These are phyloP conservation scores for Didymella glomerata DNA, from an alignment of 2,329 filamentous ascomycete genomes.

Conservation along the genomic window DNA sequence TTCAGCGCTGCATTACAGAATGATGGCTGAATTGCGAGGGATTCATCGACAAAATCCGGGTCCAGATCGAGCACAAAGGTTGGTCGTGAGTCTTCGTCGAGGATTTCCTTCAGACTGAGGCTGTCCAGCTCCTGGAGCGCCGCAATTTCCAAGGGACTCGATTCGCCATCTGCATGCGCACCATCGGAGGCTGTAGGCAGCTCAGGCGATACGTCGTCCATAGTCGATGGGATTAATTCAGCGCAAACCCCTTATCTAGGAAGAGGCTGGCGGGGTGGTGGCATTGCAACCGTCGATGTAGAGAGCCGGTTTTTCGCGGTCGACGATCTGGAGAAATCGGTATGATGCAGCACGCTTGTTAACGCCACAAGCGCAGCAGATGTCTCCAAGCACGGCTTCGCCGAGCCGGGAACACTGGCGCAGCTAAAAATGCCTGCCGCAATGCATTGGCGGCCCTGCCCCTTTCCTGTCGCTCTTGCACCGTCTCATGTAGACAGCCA, in stretches of 20 bases:
- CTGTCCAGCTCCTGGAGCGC: conserved; percentile 35
- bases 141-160: conserved; percentile 23
- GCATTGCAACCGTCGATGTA: conserved; percentile 5
- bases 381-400: conserved; percentile 1
- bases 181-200: conserved; percentile 5
- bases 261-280: conserved; percentile 9
- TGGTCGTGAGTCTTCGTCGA: conserved; percentile 45
- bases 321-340: conserved; percentile 5
- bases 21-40: conserved; percentile 33
- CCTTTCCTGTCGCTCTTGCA: background rate
- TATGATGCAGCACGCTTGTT: conserved; percentile 18
- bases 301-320: conserved; percentile 7
- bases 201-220: conserved; percentile 9
- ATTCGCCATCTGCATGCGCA: conserved; percentile 2
- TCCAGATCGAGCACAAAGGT: conserved; percentile 46
- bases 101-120: conserved; percentile 39
- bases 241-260: conserved; percentile 4
- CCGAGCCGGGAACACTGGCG: background rate
- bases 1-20: conserved; percentile 46
- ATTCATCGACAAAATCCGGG: conserved; percentile 33
- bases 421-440: background rate
- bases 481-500: background rate
- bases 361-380: conserved; percentile 19
- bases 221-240: conserved; percentile 1
- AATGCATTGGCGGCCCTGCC: background rate